A percentile compares a stretch with the other conserved stretches of the same genome.
Evolutionary conservation across 768 basidiomycete species (phyloP).

Genomic region (Tricholoma hemisulphureum): DNA sequence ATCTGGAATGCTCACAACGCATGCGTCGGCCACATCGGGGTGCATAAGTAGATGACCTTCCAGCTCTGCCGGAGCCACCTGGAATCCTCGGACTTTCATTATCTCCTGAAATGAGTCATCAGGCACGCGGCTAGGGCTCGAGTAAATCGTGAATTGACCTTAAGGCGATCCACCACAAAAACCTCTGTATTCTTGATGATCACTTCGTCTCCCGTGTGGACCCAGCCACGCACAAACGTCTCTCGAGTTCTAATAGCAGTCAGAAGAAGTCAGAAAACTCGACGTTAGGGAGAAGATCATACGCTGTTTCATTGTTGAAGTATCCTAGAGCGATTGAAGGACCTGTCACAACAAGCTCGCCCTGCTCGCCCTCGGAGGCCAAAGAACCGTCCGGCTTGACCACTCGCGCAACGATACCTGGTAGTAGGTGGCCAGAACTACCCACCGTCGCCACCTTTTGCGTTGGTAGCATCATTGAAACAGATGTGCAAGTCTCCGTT

Average conservation of each 20-base stretch:
- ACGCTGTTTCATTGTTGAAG: conserved; percentile 59
- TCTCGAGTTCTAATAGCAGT: conserved; percentile 50
- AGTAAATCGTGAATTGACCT: conserved; percentile 37
- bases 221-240: conserved; percentile 64
- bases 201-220: conserved; percentile 72
- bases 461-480: conserved; percentile 44
- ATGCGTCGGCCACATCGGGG: conserved; percentile 57
- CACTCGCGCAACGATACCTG: conserved; percentile 56
- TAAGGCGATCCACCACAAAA: conserved; percentile 71
- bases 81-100: conserved; percentile 61
- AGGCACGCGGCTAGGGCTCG: not conserved
- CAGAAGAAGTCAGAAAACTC: not conserved
- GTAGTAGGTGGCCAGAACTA: conserved; percentile 56
- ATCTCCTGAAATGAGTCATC: conserved; percentile 51
- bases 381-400: conserved; percentile 56
- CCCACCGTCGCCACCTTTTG: conserved; percentile 50
- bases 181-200: conserved; percentile 62
- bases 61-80: conserved; percentile 66
- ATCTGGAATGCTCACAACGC: conserved; percentile 66
- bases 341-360: conserved; percentile 59
- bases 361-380: conserved; percentile 56
- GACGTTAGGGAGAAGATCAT: conserved; percentile 21
- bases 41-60: conserved; percentile 65
- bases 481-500: conserved; percentile 60
- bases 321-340: conserved; percentile 64